Conservation (phyloP, 306 rosid genomes). For the Cucurbita ficifolia region DNA sequence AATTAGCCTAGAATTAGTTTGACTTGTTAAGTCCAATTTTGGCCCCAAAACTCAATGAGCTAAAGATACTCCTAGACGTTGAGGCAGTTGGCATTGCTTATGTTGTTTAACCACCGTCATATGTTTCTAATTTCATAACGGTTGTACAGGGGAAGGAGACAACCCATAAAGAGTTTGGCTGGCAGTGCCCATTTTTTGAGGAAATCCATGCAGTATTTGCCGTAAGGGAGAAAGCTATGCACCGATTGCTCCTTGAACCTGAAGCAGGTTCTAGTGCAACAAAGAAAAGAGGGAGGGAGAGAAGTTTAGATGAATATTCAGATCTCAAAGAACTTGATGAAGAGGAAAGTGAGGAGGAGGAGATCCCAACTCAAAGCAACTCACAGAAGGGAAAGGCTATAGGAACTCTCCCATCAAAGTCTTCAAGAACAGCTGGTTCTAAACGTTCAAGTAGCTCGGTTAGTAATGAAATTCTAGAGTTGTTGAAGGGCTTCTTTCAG, state of each 20-base stretch:
- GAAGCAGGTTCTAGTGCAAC: conserved; percentile 35
- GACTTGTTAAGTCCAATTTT: neutral
- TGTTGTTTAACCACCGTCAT: neutral
- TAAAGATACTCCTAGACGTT: neutral
- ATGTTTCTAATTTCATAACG: neutral
- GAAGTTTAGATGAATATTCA: conserved; percentile 51
- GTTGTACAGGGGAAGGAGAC: conserved; percentile 74
- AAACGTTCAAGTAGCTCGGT: conserved; percentile 10
- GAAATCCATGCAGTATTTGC: conserved; percentile 64
- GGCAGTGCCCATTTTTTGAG: conserved; percentile 72
- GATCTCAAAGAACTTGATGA: conserved; percentile 48
- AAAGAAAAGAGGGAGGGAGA: conserved; percentile 42
- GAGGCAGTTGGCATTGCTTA: neutral
- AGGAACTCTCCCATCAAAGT: conserved; percentile 21
- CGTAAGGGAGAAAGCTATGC: conserved; percentile 60
- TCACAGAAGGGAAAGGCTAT: conserved; percentile 42
- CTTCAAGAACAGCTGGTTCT: conserved; percentile 22
- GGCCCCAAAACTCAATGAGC: neutral
- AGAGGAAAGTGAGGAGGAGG: conserved; percentile 39
- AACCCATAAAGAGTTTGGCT: conserved; percentile 56
- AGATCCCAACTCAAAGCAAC: conserved; percentile 35
- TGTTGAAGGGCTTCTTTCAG: conserved; percentile 57
- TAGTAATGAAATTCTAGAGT: conserved; percentile 24
- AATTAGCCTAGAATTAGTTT: neutral
- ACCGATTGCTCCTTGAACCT: conserved; percentile 46